Percentiles rank a stretch among this genome's conserved stretches.
phyloP scores from a whole-genome alignment of 495 filamentous ascomycete species.

The Podospora anserina region DNA sequence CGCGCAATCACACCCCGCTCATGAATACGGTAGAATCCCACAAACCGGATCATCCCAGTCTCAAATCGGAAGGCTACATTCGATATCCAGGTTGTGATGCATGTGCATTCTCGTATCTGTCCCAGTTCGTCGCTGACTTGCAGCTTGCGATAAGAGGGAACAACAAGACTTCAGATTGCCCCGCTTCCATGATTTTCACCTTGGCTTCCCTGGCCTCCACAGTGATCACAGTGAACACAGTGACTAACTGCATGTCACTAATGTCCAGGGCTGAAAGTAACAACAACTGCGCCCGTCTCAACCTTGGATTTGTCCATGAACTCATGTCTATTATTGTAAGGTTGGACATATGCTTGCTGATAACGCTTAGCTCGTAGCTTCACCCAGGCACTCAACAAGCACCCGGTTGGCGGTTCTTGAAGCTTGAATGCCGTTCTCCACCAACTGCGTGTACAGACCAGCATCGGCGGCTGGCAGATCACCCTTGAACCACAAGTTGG shows the following conservation, averaged over 20 bases:
- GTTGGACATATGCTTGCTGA: not conserved
- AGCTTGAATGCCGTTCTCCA: constrained; percentile 44
- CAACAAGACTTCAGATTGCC: not conserved
- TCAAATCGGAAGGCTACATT: not conserved
- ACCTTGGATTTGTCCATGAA: not conserved
- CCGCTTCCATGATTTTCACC: not conserved
- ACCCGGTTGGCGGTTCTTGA: constrained; percentile 44
- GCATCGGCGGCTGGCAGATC: constrained; percentile 42
- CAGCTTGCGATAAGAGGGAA: not conserved
- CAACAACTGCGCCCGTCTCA: not conserved
- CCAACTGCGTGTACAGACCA: constrained; percentile 39
- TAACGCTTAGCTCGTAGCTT: constrained; percentile 22
- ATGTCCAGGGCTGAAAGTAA: not conserved
- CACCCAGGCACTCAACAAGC: constrained; percentile 37
- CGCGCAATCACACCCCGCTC: constrained; percentile 17
- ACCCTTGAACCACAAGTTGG: constrained; percentile 91
- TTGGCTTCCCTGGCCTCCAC: not conserved
- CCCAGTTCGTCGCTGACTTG: not conserved
- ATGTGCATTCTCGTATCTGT: not conserved
- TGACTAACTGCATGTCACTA: too few relatives aligned
- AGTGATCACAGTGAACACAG: not conserved
- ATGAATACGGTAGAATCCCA: not conserved
- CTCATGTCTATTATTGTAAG: not conserved
- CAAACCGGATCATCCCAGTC: not conserved
- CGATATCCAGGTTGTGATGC: not conserved